Base-by-base conservation (phyloP, 2,329 filamentous ascomycete genomes). In the Penicillium sp. region DNA sequence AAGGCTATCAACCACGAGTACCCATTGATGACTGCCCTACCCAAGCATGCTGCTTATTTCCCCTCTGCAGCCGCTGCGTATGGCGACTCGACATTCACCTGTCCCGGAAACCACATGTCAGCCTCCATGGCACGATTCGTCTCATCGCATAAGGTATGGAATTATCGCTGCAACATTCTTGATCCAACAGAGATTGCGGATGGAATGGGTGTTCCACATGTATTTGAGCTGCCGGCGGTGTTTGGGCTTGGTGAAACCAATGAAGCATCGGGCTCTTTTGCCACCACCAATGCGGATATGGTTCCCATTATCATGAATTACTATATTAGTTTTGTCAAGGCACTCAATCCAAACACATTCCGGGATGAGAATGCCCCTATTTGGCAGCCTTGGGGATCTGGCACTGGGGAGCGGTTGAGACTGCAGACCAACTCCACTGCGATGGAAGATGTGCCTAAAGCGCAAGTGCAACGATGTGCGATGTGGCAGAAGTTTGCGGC, bases 1-100 rank as follows among this genome's bases (percentile, higher is more conserved):
- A 58, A 67, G 2, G 61, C 63, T 2, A 79, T 87, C 60, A 79
- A 82, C 63, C 27, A 64, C 0, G 69, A 82, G 7, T 89, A 87
- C 63, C 82, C 83, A 26, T 43, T 71, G 41, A 63, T 64, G 51
- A 5, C 63, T 1, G 60, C 69, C 2, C 48, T 75, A 2, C 67
- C 70, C n/a, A 41, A 65, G 50, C 65, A 72, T 60, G 66, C 58
- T 2, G 56, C 67, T 12, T 76, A 73, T 51, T 77, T 76, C 46
- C 68, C 71, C 2, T 71, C 75, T 1, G 75, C 77, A 0, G 70
- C 66, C 0, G 65, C 60, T 6, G 66, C 67, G 18, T 71, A 68
- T 44, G 81, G 81, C 4, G 79, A 83, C 53, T 69, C 79, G 7
- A 81, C 79, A 1, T 81, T 82, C 59, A 75, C 69, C 26, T 81